Conservation (phyloP, 495 filamentous ascomycete species). For the Staphylotrichum tortipilum region DNA sequence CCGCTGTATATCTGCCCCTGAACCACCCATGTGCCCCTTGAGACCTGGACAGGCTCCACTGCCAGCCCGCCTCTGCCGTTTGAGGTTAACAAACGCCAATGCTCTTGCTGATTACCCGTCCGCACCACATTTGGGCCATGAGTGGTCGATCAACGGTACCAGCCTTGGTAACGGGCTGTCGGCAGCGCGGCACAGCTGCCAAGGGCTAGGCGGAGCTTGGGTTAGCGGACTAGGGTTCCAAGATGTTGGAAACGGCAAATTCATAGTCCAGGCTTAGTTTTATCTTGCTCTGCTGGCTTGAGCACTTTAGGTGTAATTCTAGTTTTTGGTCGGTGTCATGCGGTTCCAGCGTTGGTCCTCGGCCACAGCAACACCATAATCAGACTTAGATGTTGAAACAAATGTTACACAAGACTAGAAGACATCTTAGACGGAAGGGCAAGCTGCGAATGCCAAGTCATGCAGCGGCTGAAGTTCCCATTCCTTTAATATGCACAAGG, state of each 20-base stretch:
- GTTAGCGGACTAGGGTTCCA: neutral
- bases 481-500: too few relatives aligned
- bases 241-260: neutral
- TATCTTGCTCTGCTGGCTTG: too few relatives aligned
- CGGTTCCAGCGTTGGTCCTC: too few relatives aligned
- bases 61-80: neutral
- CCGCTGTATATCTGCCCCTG: neutral
- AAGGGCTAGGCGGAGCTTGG: constrained; percentile 1
- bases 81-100: neutral
- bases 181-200: neutral
- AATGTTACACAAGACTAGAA: too few relatives aligned
- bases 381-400: too few relatives aligned
- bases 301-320: too few relatives aligned
- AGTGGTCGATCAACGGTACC: neutral
- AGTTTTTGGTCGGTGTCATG: too few relatives aligned
- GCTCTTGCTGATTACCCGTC: neutral
- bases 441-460: too few relatives aligned
- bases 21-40: neutral
- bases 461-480: too few relatives aligned
- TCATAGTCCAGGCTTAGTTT: too few relatives aligned
- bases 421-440: too few relatives aligned
- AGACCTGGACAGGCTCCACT: neutral
- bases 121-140: neutral
- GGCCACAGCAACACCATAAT: too few relatives aligned
- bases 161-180: neutral